A percentile compares a stretch with the other conserved stretches of the same genome.
These are phyloP conservation scores for Coffea humblotiana DNA, from an alignment of 305 asterid genomes.

Conservation along the genomic window DNA sequence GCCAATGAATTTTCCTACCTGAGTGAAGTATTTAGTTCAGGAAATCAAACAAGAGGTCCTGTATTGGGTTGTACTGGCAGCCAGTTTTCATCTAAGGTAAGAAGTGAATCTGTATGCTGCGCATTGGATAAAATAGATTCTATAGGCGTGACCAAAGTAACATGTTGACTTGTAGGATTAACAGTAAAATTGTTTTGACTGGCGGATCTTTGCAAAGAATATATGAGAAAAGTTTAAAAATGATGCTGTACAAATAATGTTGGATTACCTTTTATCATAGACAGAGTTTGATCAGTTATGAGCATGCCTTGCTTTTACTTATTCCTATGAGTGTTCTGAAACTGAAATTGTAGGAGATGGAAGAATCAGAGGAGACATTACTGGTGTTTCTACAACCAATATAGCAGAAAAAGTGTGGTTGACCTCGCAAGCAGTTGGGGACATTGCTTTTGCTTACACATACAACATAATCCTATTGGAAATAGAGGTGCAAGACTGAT, in stretches of 20 bases:
- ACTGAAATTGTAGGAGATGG: constrained; percentile 46
- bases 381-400: constrained; percentile 48
- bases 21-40: not conserved
- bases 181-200: not conserved
- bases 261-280: not conserved
- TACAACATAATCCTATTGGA: constrained; percentile 65
- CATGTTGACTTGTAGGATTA: not conserved
- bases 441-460: constrained; percentile 71
- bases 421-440: constrained; percentile 70
- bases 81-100: not conserved
- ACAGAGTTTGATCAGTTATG: not conserved
- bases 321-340: not conserved
- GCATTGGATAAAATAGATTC: not conserved
- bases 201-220: not conserved
- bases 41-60: not conserved
- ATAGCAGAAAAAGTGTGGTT: constrained; percentile 59
- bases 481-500: constrained; percentile 47
- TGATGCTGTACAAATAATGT: not conserved
- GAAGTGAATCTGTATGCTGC: not conserved
- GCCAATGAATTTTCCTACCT: no score
- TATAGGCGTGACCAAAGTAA: not conserved
- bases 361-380: constrained; percentile 50
- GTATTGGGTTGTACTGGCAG: not conserved
- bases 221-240: not conserved
- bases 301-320: not conserved